Evolutionary conservation across 2,329 filamentous ascomycete genomes (phyloP), one percentile per base, ranked within the genome.

Genomic region (Zalaria obscura): DNA sequence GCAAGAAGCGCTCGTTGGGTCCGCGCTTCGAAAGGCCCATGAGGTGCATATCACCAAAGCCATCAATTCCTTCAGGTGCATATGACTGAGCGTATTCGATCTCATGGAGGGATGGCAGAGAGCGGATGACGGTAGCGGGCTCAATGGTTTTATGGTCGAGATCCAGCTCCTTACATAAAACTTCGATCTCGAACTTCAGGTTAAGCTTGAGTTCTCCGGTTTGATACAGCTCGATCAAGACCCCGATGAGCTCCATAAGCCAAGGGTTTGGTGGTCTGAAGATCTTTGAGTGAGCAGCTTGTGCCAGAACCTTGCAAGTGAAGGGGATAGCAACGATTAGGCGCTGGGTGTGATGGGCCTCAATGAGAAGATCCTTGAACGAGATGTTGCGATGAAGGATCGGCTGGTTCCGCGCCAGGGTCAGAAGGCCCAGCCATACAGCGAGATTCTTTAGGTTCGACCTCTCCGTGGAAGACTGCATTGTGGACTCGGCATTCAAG

Each of bases 111-210:
- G 55, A 54, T 27, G 62, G 73, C 34, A 87, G 76, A 50, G 87
- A 84, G 47, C 88, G 74, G 42, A 98, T 91, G 55, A 88, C 80
- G 25, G 82, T 79, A 0, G 88, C 85, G 1, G 89, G 85, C 52
- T 93, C 83, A 47, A 96, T 87, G 45, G 75, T 80, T 64, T 93
- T 94, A 62, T 94, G 83, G 47, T 96, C 87, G n/a, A 96, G 70
- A 41, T 80, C 81, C 10, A 98, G 68, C 8, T 88, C 88, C 57
- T 93, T 93, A 68, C 88, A 98, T 25, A 98, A 72, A 26, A 98
- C 88, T 61, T 98, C 91, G 44, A 98, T 96, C 61, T 98, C 91
- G 52, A 98, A 98, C 54, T 96, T 98, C 40, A 94, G 78, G 51
- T 96, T 96, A 32, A 98, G 74, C 60, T 96, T 96, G 42, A 98